phyloP scores from a whole-genome alignment of 148 eudicot species.

The Pouteria glomerata region DNA sequence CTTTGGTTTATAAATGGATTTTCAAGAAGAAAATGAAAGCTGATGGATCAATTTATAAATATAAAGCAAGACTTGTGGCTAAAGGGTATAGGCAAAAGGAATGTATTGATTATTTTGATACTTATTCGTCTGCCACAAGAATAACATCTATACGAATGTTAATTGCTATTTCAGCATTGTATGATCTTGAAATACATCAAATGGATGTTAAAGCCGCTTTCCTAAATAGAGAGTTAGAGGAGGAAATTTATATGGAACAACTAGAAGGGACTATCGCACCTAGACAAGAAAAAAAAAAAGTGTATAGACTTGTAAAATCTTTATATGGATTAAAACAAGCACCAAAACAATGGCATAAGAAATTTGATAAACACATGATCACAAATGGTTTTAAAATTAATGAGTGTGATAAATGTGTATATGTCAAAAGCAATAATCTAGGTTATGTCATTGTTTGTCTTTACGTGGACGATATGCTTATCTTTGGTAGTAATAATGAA shows the following conservation, averaged over 20 bases:
- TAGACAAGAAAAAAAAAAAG: slow-evolving; percentile 8
- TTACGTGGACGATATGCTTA: slow-evolving; percentile 2
- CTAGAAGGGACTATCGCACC: neutral
- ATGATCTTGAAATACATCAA: neutral
- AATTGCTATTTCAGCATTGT: neutral
- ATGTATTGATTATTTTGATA: neutral
- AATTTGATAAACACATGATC: neutral
- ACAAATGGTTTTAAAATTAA: neutral
- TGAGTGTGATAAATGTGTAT: slow-evolving; percentile 4
- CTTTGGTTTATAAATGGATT: neutral
- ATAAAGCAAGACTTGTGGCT: neutral
- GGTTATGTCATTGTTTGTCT: neutral
- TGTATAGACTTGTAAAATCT: slow-evolving; percentile 6
- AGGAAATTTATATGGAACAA: slow-evolving; percentile 9
- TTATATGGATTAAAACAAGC: slow-evolving; percentile 17
- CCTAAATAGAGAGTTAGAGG: neutral
- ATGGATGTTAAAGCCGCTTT: slow-evolving; percentile 8
- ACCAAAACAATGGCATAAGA: slow-evolving; percentile 11
- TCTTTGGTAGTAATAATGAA: slow-evolving; percentile 1
- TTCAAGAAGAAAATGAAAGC: neutral
- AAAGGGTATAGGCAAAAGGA: neutral
- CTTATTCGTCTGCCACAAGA: neutral
- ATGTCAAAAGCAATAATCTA: neutral
- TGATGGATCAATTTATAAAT: neutral
- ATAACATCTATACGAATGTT: neutral